Evolutionary conservation across 805 yeast genomes (phyloP), one percentile per base, ranked within the genome.

Genomic region (Metschnikowia henanensis): DNA sequence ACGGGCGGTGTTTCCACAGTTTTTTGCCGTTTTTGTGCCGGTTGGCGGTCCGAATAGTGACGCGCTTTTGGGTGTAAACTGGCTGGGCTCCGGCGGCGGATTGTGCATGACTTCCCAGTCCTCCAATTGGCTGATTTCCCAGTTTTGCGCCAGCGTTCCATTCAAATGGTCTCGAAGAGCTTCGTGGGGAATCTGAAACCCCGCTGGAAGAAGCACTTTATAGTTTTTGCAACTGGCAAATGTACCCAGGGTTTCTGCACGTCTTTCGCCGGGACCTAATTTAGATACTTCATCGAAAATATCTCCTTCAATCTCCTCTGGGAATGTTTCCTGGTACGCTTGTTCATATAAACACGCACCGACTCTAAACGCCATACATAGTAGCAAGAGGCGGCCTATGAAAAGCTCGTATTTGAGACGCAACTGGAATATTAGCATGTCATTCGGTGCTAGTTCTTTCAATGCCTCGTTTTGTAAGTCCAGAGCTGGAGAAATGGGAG

Each of bases 171-270:
- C 37, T 10, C 25, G 12, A 19, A 46, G 37, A 6, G 36, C 41
- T 8, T 22, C 25, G 13, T 18, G 33, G 13, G 39, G 39, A 20
- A 42, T 23, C 8, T 42, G 21, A 31, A 42, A 35, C 15, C 41
- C 39, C 2, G 46, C 36, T 10, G 46, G 50, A 19, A 46, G 37
- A 12, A 46, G 50, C 13, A 46, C 6, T 28, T 28, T 28, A 4
- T 15, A 7, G 13, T 10, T 6, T 28, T 15, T 3, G 3, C 15
- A 28, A 13, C 13, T 28, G 26, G 12, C 4, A 9, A 23, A 9
- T 4, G 8, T 9, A 23, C 12, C 12, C 26, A 9, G 8, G 12
- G 26, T 13, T 13, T 23, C 26, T 23, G n/a, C n/a, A n/a, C n/a
- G n/a, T 23, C 12, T 9, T 23, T 5, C 12, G 26, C 12, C 26